Conservation (phyloP, 1,284 basidiomycete species). For the Apiotrichum veenhuisii region DNA sequence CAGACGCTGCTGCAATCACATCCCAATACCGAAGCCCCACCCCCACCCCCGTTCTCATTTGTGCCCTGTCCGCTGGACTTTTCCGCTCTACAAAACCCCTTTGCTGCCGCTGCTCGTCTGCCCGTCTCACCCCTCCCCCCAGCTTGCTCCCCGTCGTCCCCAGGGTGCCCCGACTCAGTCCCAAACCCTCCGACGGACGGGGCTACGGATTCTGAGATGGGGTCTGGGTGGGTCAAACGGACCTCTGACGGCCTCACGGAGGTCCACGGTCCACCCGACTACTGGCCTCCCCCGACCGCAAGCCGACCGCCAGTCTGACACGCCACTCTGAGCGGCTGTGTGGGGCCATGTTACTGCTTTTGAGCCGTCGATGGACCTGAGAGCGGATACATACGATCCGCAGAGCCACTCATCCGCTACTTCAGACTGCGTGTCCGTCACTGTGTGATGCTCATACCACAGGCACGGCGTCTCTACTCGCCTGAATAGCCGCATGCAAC, state of each 20-base stretch:
- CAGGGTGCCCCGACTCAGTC: neutral
- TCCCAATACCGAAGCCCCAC: neutral
- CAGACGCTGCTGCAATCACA: neutral
- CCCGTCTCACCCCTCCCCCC: neutral
- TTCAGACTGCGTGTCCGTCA: neutral
- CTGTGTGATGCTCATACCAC: neutral
- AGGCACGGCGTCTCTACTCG: neutral
- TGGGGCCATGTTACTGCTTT: too few relatives aligned
- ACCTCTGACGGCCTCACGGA: constrained; percentile 1
- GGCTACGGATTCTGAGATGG: neutral
- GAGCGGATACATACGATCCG: neutral
- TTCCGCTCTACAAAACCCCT: neutral
- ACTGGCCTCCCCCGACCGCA: neutral
- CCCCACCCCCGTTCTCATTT: neutral
- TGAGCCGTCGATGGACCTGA: neutral
- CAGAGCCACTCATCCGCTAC: neutral
- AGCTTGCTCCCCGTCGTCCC: neutral
- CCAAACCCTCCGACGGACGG: constrained; percentile 1
- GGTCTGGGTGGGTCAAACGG: neutral
- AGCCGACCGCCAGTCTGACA: neutral
- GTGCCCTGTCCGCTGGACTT: neutral
- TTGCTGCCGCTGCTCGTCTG: neutral
- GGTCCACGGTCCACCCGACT: constrained; percentile 6
- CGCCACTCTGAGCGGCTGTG: too few relatives aligned
- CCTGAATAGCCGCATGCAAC: neutral